Conservation (phyloP, 768 basidiomycete genomes). For the Amanita phalloides region DNA sequence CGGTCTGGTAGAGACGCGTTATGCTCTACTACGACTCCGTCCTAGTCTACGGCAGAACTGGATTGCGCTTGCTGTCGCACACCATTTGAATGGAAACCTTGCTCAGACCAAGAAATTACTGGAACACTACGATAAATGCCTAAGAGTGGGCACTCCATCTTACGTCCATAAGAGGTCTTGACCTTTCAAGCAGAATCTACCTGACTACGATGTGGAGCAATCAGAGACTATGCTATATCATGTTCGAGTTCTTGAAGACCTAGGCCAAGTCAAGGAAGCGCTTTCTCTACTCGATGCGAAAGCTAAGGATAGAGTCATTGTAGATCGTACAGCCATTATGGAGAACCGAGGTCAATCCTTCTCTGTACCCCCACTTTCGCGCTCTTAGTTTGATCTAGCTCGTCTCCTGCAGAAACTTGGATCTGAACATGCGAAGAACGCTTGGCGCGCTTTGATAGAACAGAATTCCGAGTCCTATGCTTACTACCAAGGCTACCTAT, state of each 20-base stretch:
- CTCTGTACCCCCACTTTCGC: conserved; percentile 5
- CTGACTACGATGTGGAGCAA: conserved; percentile 71
- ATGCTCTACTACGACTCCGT: conserved; percentile 67
- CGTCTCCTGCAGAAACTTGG: conserved; percentile 63
- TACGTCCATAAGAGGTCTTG: not conserved
- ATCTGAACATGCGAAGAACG: conserved; percentile 62
- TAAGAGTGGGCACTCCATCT: conserved; percentile 44
- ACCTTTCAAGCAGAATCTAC: conserved; percentile 44
- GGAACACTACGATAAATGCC: conserved; percentile 55
- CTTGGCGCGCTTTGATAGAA: conserved; percentile 74
- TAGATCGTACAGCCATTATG: conserved; percentile 61
- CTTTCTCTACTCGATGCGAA: conserved; percentile 52
- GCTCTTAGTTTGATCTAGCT: conserved; percentile 32
- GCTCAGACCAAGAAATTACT: conserved; percentile 61
- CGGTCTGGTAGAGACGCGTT: conserved; percentile 69
- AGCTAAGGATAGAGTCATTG: conserved; percentile 52
- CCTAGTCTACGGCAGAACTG: conserved; percentile 83
- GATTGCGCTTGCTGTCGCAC: conserved; percentile 82
- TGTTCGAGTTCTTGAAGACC: conserved; percentile 59
- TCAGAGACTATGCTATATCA: conserved; percentile 79
- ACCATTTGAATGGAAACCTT: conserved; percentile 72
- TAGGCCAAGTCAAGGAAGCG: conserved; percentile 51
- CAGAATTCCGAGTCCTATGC: conserved; percentile 77
- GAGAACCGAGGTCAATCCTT: conserved; percentile 47
- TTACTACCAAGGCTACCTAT: conserved; percentile 70